phyloP scores from a whole-genome alignment of 768 basidiomycete species.

The Lepiota venenata region DNA sequence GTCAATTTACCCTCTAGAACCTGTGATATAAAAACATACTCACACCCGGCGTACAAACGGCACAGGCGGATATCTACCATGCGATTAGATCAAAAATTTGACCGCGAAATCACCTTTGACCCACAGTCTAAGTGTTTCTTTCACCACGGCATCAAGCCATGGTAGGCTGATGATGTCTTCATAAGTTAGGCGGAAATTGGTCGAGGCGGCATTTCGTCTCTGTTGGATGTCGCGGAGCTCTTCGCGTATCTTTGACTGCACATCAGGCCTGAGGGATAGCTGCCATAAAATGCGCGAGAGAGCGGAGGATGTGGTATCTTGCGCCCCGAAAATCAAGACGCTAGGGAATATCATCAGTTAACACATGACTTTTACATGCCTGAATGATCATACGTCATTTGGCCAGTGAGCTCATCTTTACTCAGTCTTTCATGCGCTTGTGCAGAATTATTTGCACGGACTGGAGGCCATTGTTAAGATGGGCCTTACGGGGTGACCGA shows the following conservation, averaged over 20 bases:
- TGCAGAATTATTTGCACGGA: constrained; percentile 35
- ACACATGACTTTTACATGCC: background rate
- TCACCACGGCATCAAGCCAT: constrained; percentile 42
- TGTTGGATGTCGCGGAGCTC: constrained; percentile 30
- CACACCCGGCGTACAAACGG: constrained; percentile 44
- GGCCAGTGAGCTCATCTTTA: constrained; percentile 43
- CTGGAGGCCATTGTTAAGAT: constrained; percentile 17
- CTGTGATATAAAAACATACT: constrained; percentile 14
- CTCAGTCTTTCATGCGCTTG: constrained; percentile 31
- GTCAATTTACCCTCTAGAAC: background rate
- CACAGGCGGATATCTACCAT: constrained; percentile 40
- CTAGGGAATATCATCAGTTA: constrained; percentile 19
- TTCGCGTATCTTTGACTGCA: constrained; percentile 34
- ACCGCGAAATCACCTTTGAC: constrained; percentile 11
- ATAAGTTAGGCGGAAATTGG: constrained; percentile 22
- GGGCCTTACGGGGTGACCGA: background rate
- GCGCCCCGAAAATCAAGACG: constrained; percentile 47
- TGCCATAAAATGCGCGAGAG: constrained; percentile 39
- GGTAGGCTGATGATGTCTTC: constrained; percentile 36
- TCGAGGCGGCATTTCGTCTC: constrained; percentile 11
- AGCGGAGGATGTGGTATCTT: constrained; percentile 46
- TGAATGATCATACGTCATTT: constrained; percentile 44
- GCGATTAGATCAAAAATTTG: background rate
- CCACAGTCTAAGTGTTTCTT: constrained; percentile 44
- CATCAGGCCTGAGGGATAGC: constrained; percentile 32